Evolutionary conservation across 768 basidiomycete species (phyloP).

Genomic region (Mycena metata): DNA sequence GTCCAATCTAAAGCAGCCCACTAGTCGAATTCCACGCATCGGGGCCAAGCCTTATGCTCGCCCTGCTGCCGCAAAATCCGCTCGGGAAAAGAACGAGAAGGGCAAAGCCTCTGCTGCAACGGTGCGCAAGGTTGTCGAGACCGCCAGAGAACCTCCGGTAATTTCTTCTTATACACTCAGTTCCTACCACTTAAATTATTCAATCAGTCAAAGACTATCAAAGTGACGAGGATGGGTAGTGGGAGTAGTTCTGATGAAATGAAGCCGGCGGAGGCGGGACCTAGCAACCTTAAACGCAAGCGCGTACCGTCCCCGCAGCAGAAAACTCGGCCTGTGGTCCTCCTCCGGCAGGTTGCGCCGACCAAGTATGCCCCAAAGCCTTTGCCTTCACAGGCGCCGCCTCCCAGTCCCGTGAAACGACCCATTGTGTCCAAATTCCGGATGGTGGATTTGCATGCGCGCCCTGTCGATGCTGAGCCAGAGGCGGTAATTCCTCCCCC

Average conservation of each 20-base stretch:
- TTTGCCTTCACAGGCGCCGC: not conserved
- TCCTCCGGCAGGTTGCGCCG: constrained; percentile 31
- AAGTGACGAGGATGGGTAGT: constrained; percentile 20
- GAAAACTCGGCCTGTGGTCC: constrained; percentile 30
- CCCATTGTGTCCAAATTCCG: constrained; percentile 32
- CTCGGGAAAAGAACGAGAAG: constrained; percentile 25
- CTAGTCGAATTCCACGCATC: constrained; percentile 74
- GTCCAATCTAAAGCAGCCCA: constrained; percentile 64
- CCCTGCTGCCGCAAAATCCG: constrained; percentile 40
- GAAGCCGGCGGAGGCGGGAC: constrained; percentile 26
- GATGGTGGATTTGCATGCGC: constrained; percentile 36
- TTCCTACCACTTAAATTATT: constrained; percentile 2
- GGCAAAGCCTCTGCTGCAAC: constrained; percentile 18
- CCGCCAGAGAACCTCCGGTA: constrained; percentile 23
- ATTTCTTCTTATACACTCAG: not conserved
- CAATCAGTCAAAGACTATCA: constrained; percentile 23
- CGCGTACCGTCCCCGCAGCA: constrained; percentile 45
- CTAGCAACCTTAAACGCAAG: constrained; percentile 56
- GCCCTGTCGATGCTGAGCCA: constrained; percentile 8
- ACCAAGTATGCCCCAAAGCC: constrained; percentile 29
- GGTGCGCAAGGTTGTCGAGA: constrained; percentile 16
- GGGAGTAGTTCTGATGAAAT: constrained; percentile 29
- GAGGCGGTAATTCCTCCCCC: not conserved
- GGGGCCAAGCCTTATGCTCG: constrained; percentile 71
- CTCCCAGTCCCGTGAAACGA: constrained; percentile 25